Evolutionary conservation across 1,284 basidiomycete species (phyloP).

Genomic region (Leccinum holopus): DNA sequence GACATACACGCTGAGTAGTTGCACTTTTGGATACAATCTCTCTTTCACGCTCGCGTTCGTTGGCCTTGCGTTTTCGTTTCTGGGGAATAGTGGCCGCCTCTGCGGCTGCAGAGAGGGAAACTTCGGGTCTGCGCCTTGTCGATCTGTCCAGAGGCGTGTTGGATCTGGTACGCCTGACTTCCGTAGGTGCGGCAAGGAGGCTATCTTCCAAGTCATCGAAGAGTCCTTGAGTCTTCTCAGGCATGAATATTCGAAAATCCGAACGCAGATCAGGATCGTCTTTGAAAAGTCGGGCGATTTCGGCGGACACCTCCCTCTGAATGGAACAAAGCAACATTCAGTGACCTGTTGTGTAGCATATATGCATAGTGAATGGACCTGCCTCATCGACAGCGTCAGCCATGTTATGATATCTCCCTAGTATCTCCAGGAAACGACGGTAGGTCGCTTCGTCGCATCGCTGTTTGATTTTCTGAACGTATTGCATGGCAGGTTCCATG

Average conservation of each 20-base stretch:
- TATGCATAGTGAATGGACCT: constrained; percentile 33
- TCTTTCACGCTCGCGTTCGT: constrained; percentile 37
- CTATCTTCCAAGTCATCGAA: constrained; percentile 45
- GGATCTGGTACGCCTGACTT: constrained; percentile 28
- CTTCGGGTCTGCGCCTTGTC: constrained; percentile 31
- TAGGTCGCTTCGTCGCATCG: constrained; percentile 94
- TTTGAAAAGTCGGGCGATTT: constrained; percentile 84
- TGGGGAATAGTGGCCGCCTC: constrained; percentile 44
- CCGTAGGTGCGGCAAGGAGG: constrained; percentile 25
- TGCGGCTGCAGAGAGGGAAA: constrained; percentile 31
- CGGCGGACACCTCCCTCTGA: constrained; percentile 76
- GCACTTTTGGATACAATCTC: constrained; percentile 25
- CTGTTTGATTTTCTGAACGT: constrained; percentile 97
- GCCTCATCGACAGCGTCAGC: constrained; percentile 71
- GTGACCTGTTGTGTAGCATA: constrained; percentile 47
- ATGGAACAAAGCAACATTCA: constrained; percentile 16
- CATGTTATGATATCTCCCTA: constrained; percentile 64
- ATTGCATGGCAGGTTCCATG: constrained; percentile 82
- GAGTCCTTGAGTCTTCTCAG: constrained; percentile 57
- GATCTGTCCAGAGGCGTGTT: constrained; percentile 28
- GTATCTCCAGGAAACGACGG: constrained; percentile 90
- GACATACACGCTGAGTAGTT: constrained; percentile 29
- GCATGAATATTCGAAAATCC: constrained; percentile 92
- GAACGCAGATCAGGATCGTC: constrained; percentile 86
- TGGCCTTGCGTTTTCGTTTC: constrained; percentile 64